Percentiles rank a stretch among this genome's conserved stretches.
These are phyloP conservation scores for Candida insectalens DNA, from an alignment of 805 yeast genomes.

Conservation along the genomic window DNA sequence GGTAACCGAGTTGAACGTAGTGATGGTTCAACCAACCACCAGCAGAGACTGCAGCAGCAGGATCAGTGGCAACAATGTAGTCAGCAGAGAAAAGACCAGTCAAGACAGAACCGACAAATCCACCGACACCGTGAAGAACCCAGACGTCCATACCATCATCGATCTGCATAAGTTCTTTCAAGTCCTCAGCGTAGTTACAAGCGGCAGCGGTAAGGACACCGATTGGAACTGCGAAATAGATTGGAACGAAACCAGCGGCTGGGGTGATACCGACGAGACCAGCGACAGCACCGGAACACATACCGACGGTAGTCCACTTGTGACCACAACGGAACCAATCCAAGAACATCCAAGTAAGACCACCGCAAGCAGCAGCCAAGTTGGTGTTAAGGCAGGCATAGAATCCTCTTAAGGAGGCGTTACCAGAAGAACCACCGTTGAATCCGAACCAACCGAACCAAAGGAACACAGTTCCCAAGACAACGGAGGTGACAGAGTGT, in stretches of 20 bases:
- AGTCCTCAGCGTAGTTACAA: conserved; percentile 80
- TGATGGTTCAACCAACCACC: conserved; percentile 90
- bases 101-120: conserved; percentile 69
- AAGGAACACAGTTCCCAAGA: conserved; percentile 84
- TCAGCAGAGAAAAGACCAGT: conserved; percentile 92
- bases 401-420: conserved; percentile 87
- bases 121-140: conserved; percentile 92
- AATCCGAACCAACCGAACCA: conserved; percentile 99
- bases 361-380: conserved; percentile 89
- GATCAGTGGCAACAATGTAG: conserved; percentile 80
- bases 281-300: conserved; percentile 88
- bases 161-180: conserved; percentile 60
- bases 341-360: conserved; percentile 86
- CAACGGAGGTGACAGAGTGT: conserved; percentile 84
- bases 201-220: conserved; percentile 70
- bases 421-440: conserved; percentile 97
- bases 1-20: conserved; percentile 78
- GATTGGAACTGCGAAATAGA: conserved; percentile 78
- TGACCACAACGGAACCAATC: conserved; percentile 82
- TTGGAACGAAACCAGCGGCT: conserved; percentile 93
- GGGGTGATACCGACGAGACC: conserved; percentile 96
- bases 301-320: conserved; percentile 88
- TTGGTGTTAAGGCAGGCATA: conserved; percentile 91
- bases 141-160: conserved; percentile 96
- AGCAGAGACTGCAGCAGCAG: conserved; percentile 39